Percentiles rank a stretch among this genome's conserved stretches.
Evolutionary conservation across 164 flowering plant genomes (phyloP).

Genomic region (Cinnamomum micranthum): DNA sequence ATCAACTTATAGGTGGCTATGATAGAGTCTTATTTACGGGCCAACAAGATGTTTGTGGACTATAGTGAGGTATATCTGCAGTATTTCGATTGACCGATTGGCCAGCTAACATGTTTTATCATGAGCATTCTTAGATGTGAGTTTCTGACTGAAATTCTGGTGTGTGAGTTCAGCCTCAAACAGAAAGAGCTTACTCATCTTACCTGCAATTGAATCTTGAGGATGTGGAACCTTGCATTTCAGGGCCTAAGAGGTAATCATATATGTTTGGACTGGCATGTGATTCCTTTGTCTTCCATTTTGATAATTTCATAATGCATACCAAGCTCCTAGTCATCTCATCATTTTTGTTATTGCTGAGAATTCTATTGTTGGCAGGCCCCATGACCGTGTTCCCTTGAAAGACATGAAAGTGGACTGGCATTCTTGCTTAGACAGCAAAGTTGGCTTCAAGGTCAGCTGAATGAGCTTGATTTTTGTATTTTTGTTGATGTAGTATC

Average conservation of each 20-base stretch:
- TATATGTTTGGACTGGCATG: neutral
- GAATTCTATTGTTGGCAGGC: slow-evolving; percentile 36
- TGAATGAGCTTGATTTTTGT: neutral
- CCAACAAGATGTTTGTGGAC: slow-evolving; percentile 86
- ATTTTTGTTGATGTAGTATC: neutral
- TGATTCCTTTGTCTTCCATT: neutral
- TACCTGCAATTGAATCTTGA: slow-evolving; percentile 63
- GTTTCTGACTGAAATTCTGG: slow-evolving; percentile 8
- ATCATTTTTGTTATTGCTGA: neutral
- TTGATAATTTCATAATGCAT: neutral
- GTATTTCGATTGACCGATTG: neutral
- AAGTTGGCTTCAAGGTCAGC: slow-evolving; percentile 89
- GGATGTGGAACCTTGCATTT: slow-evolving; percentile 86
- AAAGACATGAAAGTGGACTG: slow-evolving; percentile 92
- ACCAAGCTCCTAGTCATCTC: neutral
- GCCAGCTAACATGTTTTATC: neutral
- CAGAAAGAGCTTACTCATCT: slow-evolving; percentile 76
- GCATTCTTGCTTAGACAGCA: slow-evolving; percentile 84
- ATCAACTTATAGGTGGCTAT: slow-evolving; percentile 54
- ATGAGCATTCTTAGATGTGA: neutral
- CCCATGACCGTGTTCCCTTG: slow-evolving; percentile 86
- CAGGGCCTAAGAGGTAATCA: slow-evolving; percentile 86
- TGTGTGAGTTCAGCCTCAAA: slow-evolving; percentile 59
- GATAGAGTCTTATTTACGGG: slow-evolving; percentile 85
- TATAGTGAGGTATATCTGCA: slow-evolving; percentile 52